phyloP scores from a whole-genome alignment of 2,329 filamentous ascomycete species.

The Fonsecaea monophora region DNA sequence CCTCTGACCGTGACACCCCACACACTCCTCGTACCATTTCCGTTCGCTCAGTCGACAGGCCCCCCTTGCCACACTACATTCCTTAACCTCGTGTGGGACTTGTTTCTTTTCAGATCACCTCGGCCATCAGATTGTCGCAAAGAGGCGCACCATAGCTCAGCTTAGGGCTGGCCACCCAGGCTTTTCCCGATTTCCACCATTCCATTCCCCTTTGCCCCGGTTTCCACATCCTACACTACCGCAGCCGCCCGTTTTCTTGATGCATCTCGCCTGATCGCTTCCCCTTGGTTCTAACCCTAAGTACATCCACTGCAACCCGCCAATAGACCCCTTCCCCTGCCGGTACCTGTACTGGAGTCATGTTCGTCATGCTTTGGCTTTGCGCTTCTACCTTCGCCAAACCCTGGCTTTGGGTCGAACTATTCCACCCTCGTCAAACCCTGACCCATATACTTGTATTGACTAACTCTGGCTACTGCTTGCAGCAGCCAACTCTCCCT shows the following conservation, averaged over 20 bases:
- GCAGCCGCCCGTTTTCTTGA: slow-evolving; percentile 26
- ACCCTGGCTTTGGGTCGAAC: slow-evolving; percentile 19
- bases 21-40: neutral
- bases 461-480: slow-evolving; percentile 24
- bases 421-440: slow-evolving; percentile 14
- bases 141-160: slow-evolving; percentile 2
- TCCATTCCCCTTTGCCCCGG: slow-evolving; percentile 16
- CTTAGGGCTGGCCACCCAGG: neutral
- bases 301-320: slow-evolving; percentile 13
- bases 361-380: slow-evolving; percentile 25
- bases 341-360: slow-evolving; percentile 19
- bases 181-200: slow-evolving; percentile 6
- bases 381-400: slow-evolving; percentile 13
- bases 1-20: neutral
- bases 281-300: slow-evolving; percentile 23
- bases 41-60: neutral
- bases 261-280: slow-evolving; percentile 35
- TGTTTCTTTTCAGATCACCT: slow-evolving; percentile 3
- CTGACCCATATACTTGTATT: slow-evolving; percentile 27
- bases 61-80: slow-evolving; percentile 1
- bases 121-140: slow-evolving; percentile 5
- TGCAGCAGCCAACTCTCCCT: slow-evolving; percentile 3
- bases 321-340: slow-evolving; percentile 13
- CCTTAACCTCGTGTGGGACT: neutral
- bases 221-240: slow-evolving; percentile 28